A percentile compares a stretch with the other conserved stretches of the same genome.
Evolutionary conservation across 163 green algal genomes (phyloP).

Genomic region (Chlorella variabilis): DNA sequence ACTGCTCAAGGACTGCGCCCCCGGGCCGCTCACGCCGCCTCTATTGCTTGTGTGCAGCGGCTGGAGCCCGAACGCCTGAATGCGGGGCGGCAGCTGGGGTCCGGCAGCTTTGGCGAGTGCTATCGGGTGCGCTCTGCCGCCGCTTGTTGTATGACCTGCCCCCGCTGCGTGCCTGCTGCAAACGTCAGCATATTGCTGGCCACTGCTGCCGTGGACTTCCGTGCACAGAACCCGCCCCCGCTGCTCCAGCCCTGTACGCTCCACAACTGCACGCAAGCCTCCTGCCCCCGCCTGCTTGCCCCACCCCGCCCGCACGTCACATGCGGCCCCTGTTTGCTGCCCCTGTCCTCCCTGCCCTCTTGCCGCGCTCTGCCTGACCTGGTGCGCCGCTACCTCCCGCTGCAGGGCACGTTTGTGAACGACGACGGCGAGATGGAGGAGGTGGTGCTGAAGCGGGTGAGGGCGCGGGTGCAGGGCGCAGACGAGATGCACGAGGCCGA

Average conservation of each 20-base stretch:
- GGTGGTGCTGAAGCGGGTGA: slow-evolving; percentile 84
- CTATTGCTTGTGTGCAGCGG: not conserved
- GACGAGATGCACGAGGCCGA: slow-evolving; percentile 79
- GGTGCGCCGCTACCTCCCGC: not conserved
- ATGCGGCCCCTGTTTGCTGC: too few relatives aligned
- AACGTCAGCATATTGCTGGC: too few relatives aligned
- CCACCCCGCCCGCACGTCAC: too few relatives aligned
- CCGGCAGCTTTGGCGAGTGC: slow-evolving; percentile 75
- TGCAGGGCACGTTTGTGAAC: slow-evolving; percentile 51
- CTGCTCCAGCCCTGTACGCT: too few relatives aligned
- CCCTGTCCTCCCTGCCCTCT: too few relatives aligned
- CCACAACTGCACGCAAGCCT: too few relatives aligned
- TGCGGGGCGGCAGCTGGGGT: slow-evolving; percentile 29
- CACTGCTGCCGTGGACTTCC: too few relatives aligned
- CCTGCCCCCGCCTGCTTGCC: too few relatives aligned
- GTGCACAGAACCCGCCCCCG: too few relatives aligned
- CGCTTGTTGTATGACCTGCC: not conserved
- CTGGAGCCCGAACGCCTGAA: slow-evolving; percentile 13
- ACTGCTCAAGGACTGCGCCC: not conserved
- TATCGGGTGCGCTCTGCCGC: slow-evolving; percentile 61
- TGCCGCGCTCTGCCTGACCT: not conserved
- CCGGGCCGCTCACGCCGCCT: too few relatives aligned
- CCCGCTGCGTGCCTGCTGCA: not conserved
- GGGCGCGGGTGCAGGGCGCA: slow-evolving; percentile 71
- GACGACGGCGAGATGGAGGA: slow-evolving; percentile 29